Conservation (phyloP, 371 early-diverging fungal genomes). For the Actinomucor elegans region DNA sequence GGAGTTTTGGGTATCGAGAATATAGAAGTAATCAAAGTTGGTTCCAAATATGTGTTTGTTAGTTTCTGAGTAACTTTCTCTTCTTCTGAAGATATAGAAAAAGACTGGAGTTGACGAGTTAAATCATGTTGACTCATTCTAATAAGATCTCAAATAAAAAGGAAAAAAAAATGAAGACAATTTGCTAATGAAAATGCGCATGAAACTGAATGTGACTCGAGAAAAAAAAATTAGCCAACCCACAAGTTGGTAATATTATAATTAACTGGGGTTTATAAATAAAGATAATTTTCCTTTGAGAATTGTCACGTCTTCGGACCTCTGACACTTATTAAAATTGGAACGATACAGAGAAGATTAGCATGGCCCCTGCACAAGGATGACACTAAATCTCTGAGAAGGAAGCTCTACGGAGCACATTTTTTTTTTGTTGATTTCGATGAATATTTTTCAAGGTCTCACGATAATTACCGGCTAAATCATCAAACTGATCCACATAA, state of each 20-base stretch:
- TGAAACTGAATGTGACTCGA: too few relatives aligned
- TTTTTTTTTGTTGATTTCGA: too few relatives aligned
- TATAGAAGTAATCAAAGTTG: not conserved
- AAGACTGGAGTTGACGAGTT: not conserved
- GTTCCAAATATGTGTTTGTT: constrained; percentile 2
- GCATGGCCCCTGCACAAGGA: constrained; percentile 36
- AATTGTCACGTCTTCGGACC: constrained; percentile 22
- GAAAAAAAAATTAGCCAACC: not conserved
- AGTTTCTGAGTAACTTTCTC: constrained; percentile 12
- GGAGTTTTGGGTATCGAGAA: not conserved
- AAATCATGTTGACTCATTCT: constrained; percentile 1
- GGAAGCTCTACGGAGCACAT: constrained; percentile 29
- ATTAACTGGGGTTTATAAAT: not conserved
- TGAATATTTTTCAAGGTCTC: too few relatives aligned
- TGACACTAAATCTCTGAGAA: constrained; percentile 32
- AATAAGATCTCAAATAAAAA: not conserved
- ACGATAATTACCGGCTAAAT: too few relatives aligned
- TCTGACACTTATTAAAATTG: constrained; percentile 34
- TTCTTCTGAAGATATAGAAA: constrained; percentile 20
- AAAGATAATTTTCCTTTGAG: not conserved
- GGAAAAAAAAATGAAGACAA: not conserved
- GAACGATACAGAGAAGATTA: constrained; percentile 35
- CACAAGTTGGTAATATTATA: not conserved
- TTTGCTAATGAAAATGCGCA: too few relatives aligned
- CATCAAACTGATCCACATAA: too few relatives aligned